A percentile compares a stretch with the other conserved stretches of the same genome.
Evolutionary conservation across 371 early-diverging fungal species (phyloP).

Genomic region (Actinomortierella ambigua): DNA sequence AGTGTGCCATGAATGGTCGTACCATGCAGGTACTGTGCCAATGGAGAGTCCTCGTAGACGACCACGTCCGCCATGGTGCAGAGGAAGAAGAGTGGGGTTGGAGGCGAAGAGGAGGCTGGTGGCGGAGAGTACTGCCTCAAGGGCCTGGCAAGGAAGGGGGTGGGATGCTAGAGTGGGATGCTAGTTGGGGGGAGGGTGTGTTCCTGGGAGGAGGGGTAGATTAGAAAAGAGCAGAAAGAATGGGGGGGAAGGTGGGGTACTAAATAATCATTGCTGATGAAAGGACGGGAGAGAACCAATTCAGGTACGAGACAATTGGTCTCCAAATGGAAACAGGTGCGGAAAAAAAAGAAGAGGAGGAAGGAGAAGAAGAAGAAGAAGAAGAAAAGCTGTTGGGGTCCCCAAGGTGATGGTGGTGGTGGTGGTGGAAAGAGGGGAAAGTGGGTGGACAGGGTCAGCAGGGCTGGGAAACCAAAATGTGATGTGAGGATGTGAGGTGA

Average conservation of each 20-base stretch:
- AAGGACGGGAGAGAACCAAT: neutral
- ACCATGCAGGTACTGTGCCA: conserved; percentile 71
- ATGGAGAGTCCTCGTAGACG: conserved; percentile 76
- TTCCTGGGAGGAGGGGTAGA: conserved; percentile 3
- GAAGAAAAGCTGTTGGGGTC: neutral
- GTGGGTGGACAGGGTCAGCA: too few species aligned
- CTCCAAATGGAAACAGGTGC: neutral
- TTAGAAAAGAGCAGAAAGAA: conserved; percentile 2
- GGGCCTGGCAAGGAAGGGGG: neutral
- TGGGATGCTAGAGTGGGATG: neutral
- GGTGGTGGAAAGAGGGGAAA: neutral
- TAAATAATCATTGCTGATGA: neutral
- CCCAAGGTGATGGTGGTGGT: neutral
- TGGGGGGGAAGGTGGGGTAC: neutral
- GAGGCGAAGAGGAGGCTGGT: neutral
- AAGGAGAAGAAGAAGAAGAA: neutral
- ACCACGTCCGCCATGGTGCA: conserved; percentile 62
- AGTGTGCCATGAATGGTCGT: conserved; percentile 4
- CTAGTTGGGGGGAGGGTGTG: neutral
- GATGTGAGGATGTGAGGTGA: too few species aligned
- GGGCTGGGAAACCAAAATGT: too few species aligned
- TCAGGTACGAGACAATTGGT: neutral
- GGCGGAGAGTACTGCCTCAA: neutral
- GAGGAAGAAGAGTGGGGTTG: neutral
- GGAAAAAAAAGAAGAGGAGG: neutral